phyloP scores from a whole-genome alignment of 2,329 filamentous ascomycete species.

The Sporothrix brunneoviolacea region DNA sequence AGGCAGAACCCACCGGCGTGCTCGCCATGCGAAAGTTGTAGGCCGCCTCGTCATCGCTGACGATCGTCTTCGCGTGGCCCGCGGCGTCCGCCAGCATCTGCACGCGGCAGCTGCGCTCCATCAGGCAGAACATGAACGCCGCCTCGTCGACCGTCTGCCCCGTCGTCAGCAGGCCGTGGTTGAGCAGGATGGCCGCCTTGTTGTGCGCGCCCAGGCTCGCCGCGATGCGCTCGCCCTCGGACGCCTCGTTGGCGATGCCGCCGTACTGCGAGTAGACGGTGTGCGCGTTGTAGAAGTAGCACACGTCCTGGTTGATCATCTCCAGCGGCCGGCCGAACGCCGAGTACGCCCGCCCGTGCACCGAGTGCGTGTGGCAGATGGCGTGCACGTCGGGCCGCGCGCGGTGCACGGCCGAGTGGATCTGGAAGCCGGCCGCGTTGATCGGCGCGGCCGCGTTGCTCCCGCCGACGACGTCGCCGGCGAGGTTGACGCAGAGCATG shows the following conservation, averaged over 20 bases:
- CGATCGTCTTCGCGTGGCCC: slow-evolving; percentile 20
- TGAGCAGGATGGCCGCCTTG: slow-evolving; percentile 49
- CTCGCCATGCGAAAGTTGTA: slow-evolving; percentile 20
- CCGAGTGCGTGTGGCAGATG: slow-evolving; percentile 51
- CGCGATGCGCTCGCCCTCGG: slow-evolving; percentile 50
- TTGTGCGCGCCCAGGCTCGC: slow-evolving; percentile 33
- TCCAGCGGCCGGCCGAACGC: slow-evolving; percentile 48
- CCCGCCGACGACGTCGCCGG: slow-evolving; percentile 46
- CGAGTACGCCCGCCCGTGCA: slow-evolving; percentile 50
- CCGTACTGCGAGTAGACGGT: slow-evolving; percentile 53
- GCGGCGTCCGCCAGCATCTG: slow-evolving; percentile 57
- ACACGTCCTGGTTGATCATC: slow-evolving; percentile 53
- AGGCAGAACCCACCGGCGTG: slow-evolving; percentile 17
- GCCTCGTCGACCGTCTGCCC: slow-evolving; percentile 58
- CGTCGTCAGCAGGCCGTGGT: slow-evolving; percentile 55
- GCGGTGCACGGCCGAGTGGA: slow-evolving; percentile 52
- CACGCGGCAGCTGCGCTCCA: slow-evolving; percentile 60
- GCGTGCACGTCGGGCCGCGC: slow-evolving; percentile 50
- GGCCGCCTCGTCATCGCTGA: slow-evolving; percentile 31
- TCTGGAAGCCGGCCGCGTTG: slow-evolving; percentile 53
- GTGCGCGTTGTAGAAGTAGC: slow-evolving; percentile 50
- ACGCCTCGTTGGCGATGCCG: slow-evolving; percentile 50
- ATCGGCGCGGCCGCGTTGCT: slow-evolving; percentile 37
- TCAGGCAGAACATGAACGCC: slow-evolving; percentile 52
- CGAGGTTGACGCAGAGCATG: slow-evolving; percentile 50